Evolutionary conservation across 2,329 filamentous ascomycete species (phyloP).

Genomic region (Colletotrichum ledebouriae): DNA sequence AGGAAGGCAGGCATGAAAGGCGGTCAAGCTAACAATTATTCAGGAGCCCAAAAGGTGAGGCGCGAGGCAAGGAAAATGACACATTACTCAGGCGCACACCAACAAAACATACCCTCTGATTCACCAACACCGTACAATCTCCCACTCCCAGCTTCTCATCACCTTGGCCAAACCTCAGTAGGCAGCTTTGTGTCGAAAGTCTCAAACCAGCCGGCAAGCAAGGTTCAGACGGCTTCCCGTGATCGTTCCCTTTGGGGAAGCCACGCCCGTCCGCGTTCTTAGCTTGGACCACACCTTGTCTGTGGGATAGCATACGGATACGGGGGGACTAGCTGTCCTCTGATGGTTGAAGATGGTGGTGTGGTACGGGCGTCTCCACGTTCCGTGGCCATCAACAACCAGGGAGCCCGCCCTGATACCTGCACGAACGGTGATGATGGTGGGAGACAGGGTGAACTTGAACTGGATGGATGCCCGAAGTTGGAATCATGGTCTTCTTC

Average conservation of each 20-base stretch:
- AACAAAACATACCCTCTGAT: background rate
- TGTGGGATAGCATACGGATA: background rate
- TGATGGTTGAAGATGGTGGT: background rate
- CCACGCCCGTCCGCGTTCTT: background rate
- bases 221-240: background rate
- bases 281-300: conserved; percentile 16
- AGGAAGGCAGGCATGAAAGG: too few relatives aligned
- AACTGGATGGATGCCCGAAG: too few relatives aligned
- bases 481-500: background rate
- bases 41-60: background rate
- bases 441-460: background rate
- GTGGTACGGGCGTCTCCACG: background rate
- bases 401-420: background rate
- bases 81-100: background rate
- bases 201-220: background rate
- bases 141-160: background rate
- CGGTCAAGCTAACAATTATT: background rate
- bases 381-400: background rate
- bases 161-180: background rate
- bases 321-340: background rate
- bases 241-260: background rate
- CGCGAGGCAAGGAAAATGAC: background rate
- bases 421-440: background rate
- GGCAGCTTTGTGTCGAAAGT: background rate
- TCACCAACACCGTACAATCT: conserved; percentile 10